These are phyloP conservation scores for Aureobasidium sp. DNA, from an alignment of 2,329 filamentous ascomycete genomes.

Conservation along the genomic window DNA sequence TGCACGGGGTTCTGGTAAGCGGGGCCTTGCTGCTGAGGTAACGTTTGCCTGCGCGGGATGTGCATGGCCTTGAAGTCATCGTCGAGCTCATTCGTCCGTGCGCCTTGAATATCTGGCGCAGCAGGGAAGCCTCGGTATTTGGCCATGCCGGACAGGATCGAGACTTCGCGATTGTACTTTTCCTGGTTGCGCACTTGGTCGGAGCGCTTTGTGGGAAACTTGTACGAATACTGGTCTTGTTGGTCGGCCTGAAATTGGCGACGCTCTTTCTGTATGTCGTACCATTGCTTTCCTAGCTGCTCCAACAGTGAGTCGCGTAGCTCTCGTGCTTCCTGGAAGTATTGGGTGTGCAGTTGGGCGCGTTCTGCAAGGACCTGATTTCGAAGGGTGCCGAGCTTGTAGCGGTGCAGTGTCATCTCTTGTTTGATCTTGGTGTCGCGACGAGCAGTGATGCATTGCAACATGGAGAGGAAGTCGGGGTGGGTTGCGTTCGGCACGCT, in stretches of 20 bases:
- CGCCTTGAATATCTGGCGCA: conserved; percentile 72
- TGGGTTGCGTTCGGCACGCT: conserved; percentile 58
- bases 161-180: conserved; percentile 92
- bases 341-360: conserved; percentile 81
- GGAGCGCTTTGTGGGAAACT: conserved; percentile 66
- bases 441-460: conserved; percentile 75
- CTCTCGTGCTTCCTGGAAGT: conserved; percentile 77
- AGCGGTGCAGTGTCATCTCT: conserved; percentile 63
- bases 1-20: background rate
- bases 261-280: conserved; percentile 83
- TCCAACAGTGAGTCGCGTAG: conserved; percentile 72
- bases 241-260: conserved; percentile 69
- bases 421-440: conserved; percentile 70
- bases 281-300: conserved; percentile 78
- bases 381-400: conserved; percentile 64
- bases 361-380: conserved; percentile 71
- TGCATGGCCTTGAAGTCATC: conserved; percentile 78
- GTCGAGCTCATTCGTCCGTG: conserved; percentile 64
- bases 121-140: conserved; percentile 96
- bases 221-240: conserved; percentile 71
- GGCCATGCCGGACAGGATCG: conserved; percentile 77
- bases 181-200: conserved; percentile 77
- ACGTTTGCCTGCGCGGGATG: conserved; percentile 13
- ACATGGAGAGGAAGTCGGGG: conserved; percentile 83
- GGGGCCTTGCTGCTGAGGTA: conserved; percentile 17